Conservation (phyloP, 176 grass and related monocot genomes). For the Secale cereale region DNA sequence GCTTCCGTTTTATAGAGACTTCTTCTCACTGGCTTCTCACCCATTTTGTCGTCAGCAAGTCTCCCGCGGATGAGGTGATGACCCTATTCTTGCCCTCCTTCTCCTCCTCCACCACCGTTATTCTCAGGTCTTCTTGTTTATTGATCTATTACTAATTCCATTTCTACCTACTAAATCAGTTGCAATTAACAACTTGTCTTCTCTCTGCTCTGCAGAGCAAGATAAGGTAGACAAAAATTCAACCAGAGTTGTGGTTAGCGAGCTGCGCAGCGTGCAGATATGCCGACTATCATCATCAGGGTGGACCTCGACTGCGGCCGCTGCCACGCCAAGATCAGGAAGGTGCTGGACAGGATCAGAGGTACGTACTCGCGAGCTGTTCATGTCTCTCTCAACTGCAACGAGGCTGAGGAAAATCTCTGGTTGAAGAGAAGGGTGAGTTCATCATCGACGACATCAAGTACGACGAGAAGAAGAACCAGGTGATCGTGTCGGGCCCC, state of each 20-base stretch:
- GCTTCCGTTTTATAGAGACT: not conserved
- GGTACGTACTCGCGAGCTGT: not conserved
- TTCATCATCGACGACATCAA: slow-evolving; percentile 54
- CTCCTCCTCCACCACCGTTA: not conserved
- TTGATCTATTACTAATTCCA: not conserved
- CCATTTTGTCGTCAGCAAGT: not conserved
- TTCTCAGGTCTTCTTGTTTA: not conserved
- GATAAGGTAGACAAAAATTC: not conserved
- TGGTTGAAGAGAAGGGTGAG: slow-evolving; percentile 45
- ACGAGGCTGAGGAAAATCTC: not conserved
- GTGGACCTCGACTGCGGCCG: slow-evolving; percentile 62
- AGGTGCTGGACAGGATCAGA: slow-evolving; percentile 57
- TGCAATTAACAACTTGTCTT: not conserved
- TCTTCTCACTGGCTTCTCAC: not conserved
- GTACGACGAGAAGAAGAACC: slow-evolving; percentile 66
- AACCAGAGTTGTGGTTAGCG: not conserved
- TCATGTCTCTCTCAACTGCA: not conserved
- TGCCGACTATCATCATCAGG: slow-evolving; percentile 54
- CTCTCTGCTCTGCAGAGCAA: not conserved
- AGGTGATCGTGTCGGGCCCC: slow-evolving; percentile 53
- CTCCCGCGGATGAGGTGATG: too few relatives aligned
- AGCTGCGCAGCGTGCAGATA: slow-evolving; percentile 30
- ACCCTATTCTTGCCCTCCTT: not conserved
- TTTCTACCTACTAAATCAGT: not conserved
- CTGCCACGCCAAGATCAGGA: slow-evolving; percentile 58